Base-by-base conservation (phyloP, 2,329 filamentous ascomycete species). In the Fonsecaea monophora region DNA sequence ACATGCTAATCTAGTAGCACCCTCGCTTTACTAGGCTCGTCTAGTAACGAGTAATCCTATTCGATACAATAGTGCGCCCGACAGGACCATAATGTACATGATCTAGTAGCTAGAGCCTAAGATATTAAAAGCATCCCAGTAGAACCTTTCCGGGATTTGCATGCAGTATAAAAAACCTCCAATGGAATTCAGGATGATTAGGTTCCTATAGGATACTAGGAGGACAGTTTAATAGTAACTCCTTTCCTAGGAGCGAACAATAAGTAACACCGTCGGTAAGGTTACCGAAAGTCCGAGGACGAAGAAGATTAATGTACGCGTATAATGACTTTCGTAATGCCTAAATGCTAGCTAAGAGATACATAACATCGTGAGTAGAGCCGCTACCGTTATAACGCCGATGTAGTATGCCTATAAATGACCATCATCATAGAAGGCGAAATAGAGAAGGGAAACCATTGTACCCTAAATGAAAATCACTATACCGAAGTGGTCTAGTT, bases 121-220 rank as follows among this genome's bases (percentile, higher is more conserved):
- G 37, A 38, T 60, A 60, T 60, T 25, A 50, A 60, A 60, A 60
- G 57, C 37, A 60, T 60, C 21, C 57, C 32, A 32, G 30, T 25
- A 60, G 57, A 60, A 48, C 57, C 57, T 60, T 50, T 60, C 57
- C 50, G 25, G 37, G 34, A 60, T 60, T 34, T 38, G 57, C 25
- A 50, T 60, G n/a, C 25, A 60, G 57, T n/a, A 60, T 50, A 60
- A 60, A 45, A 58, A 48, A 8, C 12, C 59, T 54, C 59, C 30
- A 53, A 62, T 62, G 25, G 42, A 8, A 62, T 62, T 62, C 30
- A 62, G 59, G 18, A 62, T 62, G 30, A 62, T 62, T 42, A 62
- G 34, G 30, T 54, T 54, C 42, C 45, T 54, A 34, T 62, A 62
- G 30, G 59, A 62, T 54, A 34, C 59, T 21, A 62, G 48, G 42